Percentiles rank a stretch among this genome's conserved stretches.
Conservation (phyloP, 2,329 filamentous ascomycete genomes). For the Microdochium trichocladiopsis region DNA sequence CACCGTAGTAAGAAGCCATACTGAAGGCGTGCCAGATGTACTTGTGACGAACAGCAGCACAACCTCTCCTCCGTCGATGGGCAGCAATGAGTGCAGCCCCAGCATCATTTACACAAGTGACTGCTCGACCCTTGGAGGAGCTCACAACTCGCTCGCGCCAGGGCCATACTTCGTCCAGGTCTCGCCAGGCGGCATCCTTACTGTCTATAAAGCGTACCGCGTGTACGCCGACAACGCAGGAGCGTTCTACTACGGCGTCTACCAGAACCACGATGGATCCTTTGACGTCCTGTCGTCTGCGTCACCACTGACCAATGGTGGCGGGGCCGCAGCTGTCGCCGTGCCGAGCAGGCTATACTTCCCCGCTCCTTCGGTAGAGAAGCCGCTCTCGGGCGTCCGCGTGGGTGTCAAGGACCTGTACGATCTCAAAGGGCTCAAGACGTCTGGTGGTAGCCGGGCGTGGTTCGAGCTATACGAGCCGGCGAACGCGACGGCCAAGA, state of each 20-base stretch:
- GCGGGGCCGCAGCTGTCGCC: slow-evolving; percentile 10
- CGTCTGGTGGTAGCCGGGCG: slow-evolving; percentile 48
- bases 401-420: slow-evolving; percentile 59
- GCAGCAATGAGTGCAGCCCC: no score
- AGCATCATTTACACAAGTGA: not conserved
- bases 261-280: not conserved
- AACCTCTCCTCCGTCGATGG: not conserved
- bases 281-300: not conserved
- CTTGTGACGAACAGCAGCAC: not conserved
- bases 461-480: slow-evolving; percentile 48
- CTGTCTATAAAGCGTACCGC: not conserved
- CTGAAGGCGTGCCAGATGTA: not conserved
- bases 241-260: not conserved
- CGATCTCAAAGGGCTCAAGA: slow-evolving; percentile 48
- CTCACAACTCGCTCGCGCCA: not conserved
- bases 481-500: slow-evolving; percentile 37
- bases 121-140: not conserved
- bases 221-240: not conserved
- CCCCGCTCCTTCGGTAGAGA: slow-evolving; percentile 40
- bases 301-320: not conserved
- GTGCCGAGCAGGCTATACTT: slow-evolving; percentile 59
- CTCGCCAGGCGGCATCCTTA: not conserved
- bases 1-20: not conserved
- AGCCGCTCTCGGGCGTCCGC: slow-evolving; percentile 53
- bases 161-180: not conserved